Conservation (phyloP, 306 rosid genomes). For the Castanopsis chinensis region DNA sequence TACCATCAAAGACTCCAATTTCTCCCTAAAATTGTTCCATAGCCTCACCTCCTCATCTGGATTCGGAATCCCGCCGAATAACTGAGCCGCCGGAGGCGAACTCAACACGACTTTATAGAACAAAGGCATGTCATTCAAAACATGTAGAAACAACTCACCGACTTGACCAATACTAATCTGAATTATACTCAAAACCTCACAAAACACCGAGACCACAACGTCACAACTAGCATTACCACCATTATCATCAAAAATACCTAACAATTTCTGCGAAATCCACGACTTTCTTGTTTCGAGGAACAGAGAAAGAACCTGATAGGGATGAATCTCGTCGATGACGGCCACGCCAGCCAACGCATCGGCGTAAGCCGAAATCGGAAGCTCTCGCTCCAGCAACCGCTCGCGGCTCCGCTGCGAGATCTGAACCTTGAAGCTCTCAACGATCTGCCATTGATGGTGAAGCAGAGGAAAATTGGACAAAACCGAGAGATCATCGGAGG, state of each 20-base stretch:
- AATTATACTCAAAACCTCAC: conserved; percentile 79
- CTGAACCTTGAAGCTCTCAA: conserved; percentile 84
- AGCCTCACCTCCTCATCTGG: conserved; percentile 97
- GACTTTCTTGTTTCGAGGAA: conserved; percentile 82
- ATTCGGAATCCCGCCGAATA: conserved; percentile 93
- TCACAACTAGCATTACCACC: conserved; percentile 35
- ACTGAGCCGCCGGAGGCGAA: conserved; percentile 83
- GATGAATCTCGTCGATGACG: conserved; percentile 72
- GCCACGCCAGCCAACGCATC: conserved; percentile 90
- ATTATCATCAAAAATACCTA: conserved; percentile 43
- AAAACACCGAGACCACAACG: conserved; percentile 63
- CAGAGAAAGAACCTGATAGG: conserved; percentile 59
- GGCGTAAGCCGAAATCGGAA: conserved; percentile 54
- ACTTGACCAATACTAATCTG: conserved; percentile 94
- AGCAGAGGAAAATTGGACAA: conserved; percentile 78
- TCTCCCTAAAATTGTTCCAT: conserved; percentile 85
- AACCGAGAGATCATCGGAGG: conserved; percentile 35
- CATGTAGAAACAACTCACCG: conserved; percentile 89
- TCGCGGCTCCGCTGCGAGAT: conserved; percentile 95
- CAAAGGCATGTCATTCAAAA: conserved; percentile 86
- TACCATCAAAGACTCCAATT: conserved; percentile 61
- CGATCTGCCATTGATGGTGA: conserved; percentile 98
- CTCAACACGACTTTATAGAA: conserved; percentile 73
- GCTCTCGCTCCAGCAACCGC: conserved; percentile 69
- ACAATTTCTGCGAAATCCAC: conserved; percentile 55